A percentile compares a stretch with the other conserved stretches of the same genome.
Evolutionary conservation across 768 basidiomycete genomes (phyloP).

Genomic region (Suillus weaverae): DNA sequence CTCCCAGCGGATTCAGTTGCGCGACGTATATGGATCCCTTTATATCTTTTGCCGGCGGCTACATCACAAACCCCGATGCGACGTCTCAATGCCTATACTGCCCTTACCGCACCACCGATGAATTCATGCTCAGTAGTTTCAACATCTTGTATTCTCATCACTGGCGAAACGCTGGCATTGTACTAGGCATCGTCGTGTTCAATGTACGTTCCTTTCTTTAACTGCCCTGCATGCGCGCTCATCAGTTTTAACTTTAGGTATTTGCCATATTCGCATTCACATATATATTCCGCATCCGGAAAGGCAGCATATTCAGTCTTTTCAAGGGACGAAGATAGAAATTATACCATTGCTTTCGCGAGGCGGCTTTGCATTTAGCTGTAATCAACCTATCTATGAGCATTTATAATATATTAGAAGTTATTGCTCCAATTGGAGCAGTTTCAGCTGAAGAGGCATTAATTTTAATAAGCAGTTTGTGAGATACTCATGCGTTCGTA

Average conservation of each 20-base stretch:
- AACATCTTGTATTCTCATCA: conserved; percentile 56
- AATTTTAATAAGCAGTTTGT: neutral
- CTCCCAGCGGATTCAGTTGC: conserved; percentile 57
- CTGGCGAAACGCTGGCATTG: conserved; percentile 57
- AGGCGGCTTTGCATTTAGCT: neutral
- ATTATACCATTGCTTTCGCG: neutral
- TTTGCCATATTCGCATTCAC: neutral
- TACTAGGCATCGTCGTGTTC: conserved; percentile 47
- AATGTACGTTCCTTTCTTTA: conserved; percentile 40
- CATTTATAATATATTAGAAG: neutral
- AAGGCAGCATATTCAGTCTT: neutral
- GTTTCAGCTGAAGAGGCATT: neutral
- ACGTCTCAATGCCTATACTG: conserved; percentile 58
- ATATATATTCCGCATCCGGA: conserved; percentile 1
- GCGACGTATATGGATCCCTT: conserved; percentile 49
- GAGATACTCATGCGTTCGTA: neutral
- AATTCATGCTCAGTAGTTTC: conserved; percentile 44
- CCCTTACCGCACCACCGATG: conserved; percentile 49
- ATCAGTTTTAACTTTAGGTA: neutral
- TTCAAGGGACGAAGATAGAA: neutral
- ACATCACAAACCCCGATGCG: conserved; percentile 55
- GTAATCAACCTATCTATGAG: neutral
- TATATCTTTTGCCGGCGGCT: conserved; percentile 52
- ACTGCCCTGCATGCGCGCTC: neutral
- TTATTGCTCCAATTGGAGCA: neutral